Conservation (phyloP, 345 rosid genomes). For the Eucalyptus albens region DNA sequence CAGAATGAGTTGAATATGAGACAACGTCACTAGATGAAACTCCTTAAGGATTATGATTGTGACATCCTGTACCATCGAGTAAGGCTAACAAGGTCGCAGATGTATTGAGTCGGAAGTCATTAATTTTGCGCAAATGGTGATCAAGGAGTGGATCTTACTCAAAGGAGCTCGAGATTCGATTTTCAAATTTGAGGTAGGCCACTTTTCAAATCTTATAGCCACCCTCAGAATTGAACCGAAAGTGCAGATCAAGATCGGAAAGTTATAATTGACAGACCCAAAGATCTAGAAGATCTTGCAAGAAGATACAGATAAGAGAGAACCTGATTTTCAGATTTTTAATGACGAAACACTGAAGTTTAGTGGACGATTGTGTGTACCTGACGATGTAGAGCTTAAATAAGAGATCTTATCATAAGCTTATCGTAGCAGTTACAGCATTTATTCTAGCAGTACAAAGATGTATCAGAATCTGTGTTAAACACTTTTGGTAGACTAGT, state of each 20-base stretch:
- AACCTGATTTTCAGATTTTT: fast-evolving
- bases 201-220: fast-evolving
- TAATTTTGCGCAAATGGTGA: no score
- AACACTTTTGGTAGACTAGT: no score
- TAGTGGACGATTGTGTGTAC: fast-evolving
- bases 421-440: fast-evolving
- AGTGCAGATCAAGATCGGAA: no score
- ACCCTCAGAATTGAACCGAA: fast-evolving
- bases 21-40: fast-evolving
- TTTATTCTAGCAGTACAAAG: fast-evolving
- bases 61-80: fast-evolving
- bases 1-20: fast-evolving
- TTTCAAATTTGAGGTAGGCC: no score
- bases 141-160: fast-evolving
- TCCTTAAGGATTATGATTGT: no score
- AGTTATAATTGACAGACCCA: fast-evolving
- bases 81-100: fast-evolving
- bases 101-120: fast-evolving
- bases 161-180: no score
- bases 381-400: fast-evolving
- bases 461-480: fast-evolving
- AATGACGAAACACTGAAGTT: fast-evolving
- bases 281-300: no score
- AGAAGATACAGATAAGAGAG: no score
- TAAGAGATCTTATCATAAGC: no score